Percentiles rank a stretch among this genome's conserved stretches.
phyloP scores from a whole-genome alignment of 441 rosid species.

The Brassica balearica region DNA sequence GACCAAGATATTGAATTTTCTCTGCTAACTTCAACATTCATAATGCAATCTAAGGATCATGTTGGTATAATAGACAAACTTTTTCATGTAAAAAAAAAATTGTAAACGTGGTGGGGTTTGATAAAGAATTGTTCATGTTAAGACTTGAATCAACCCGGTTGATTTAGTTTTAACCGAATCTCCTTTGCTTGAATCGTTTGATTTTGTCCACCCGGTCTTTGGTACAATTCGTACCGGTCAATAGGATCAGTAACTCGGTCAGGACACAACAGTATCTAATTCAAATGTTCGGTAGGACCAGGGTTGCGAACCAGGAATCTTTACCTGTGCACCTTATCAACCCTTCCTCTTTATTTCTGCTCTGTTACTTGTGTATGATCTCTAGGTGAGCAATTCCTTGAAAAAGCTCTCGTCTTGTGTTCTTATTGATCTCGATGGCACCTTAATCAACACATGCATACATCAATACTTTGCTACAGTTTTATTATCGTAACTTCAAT shows the following conservation, averaged over 20 bases:
- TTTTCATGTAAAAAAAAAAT: conserved; percentile 35
- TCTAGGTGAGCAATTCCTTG: conserved; percentile 48
- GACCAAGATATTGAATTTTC: conserved; percentile 28
- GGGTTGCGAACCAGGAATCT: conserved; percentile 25
- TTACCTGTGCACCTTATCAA: conserved; percentile 9
- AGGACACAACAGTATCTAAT: neutral
- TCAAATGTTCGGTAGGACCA: conserved; percentile 27
- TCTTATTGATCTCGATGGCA: conserved; percentile 87
- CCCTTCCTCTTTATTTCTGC: conserved; percentile 8
- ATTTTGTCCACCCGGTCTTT: neutral
- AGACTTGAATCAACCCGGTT: neutral
- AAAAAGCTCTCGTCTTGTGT: conserved; percentile 67
- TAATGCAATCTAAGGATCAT: conserved; percentile 34
- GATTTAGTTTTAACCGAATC: neutral
- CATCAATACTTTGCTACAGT: no score
- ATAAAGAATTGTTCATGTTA: conserved; percentile 33
- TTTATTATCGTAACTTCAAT: no score
- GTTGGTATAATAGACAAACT: conserved; percentile 14
- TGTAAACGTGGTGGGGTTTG: conserved; percentile 35
- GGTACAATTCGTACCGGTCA: conserved; percentile 1
- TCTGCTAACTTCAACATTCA: conserved; percentile 40
- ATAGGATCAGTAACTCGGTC: neutral
- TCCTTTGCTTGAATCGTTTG: neutral
- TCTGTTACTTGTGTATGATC: neutral
- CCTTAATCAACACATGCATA: conserved; percentile 30